Conservation (phyloP, 2,329 filamentous ascomycete species). For the Penicillium digitatum region DNA sequence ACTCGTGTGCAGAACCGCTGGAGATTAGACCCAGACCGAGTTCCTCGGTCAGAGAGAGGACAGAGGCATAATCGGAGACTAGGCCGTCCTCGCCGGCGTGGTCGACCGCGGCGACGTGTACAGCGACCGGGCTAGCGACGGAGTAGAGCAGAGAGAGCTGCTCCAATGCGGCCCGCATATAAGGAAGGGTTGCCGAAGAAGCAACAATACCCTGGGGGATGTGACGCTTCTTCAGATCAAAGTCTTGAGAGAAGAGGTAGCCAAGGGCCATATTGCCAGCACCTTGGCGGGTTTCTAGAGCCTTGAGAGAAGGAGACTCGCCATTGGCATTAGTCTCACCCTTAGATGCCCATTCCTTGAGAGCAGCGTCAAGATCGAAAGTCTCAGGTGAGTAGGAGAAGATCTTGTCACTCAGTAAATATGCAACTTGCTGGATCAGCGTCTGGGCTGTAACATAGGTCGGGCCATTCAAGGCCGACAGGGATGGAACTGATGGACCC, state of each 20-base stretch:
- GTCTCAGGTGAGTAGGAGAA: constrained; percentile 94
- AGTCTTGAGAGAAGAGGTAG: constrained; percentile 97
- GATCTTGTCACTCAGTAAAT: constrained; percentile 91
- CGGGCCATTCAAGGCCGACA: constrained; percentile 69
- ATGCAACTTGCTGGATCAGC: constrained; percentile 92
- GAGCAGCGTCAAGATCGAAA: constrained; percentile 82
- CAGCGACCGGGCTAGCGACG: constrained; percentile 87
- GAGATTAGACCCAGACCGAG: constrained; percentile 81
- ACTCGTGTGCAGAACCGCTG: constrained; percentile 81
- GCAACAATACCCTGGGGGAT: constrained; percentile 89
- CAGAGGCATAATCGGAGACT: constrained; percentile 80
- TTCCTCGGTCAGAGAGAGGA: constrained; percentile 79
- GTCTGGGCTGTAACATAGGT: constrained; percentile 92
- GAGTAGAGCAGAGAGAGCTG: constrained; percentile 88
- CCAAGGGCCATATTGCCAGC: constrained; percentile 88
- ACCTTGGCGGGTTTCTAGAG: constrained; percentile 81
- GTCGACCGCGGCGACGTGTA: constrained; percentile 86
- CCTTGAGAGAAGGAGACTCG: constrained; percentile 70
- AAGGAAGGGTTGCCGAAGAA: constrained; percentile 74
- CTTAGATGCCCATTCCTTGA: constrained; percentile 68
- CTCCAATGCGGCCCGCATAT: constrained; percentile 78
- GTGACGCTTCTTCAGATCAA: constrained; percentile 83
- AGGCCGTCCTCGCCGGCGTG: constrained; percentile 69
- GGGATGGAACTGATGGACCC: constrained; percentile 39
- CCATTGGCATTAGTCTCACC: constrained; percentile 76